These are phyloP conservation scores for Pilaira anomala DNA, from an alignment of 192 early-diverging fungal genomes.

Conservation along the genomic window DNA sequence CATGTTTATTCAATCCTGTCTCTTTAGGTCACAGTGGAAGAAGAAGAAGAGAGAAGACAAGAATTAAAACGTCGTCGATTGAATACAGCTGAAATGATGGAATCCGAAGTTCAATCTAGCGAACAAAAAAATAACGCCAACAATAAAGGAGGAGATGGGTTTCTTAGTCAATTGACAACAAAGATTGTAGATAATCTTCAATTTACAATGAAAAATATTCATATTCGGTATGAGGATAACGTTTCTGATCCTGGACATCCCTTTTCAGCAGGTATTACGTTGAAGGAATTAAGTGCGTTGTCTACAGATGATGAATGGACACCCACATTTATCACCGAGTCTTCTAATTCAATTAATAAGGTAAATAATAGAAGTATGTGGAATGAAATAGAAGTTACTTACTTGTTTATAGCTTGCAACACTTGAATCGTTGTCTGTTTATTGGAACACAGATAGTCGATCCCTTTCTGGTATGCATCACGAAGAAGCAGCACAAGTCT, in stretches of 20 bases:
- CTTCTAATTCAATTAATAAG: slow-evolving; percentile 70
- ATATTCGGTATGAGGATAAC: slow-evolving; percentile 83
- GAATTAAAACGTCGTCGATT: slow-evolving; percentile 69
- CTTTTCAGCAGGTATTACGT: slow-evolving; percentile 75
- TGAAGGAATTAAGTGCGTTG: slow-evolving; percentile 75
- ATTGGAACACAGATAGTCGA: slow-evolving; percentile 67
- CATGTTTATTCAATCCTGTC: not conserved
- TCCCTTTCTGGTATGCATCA: slow-evolving; percentile 11
- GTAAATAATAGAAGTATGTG: not conserved
- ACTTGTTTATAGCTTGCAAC: slow-evolving; percentile 48
- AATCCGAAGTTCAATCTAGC: slow-evolving; percentile 14
- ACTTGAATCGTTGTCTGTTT: slow-evolving; percentile 60
- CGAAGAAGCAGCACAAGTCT: slow-evolving; percentile 13
- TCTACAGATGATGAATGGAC: slow-evolving; percentile 77
- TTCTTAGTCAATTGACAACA: slow-evolving; percentile 69
- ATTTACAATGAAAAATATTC: slow-evolving; percentile 79
- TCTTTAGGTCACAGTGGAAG: slow-evolving; percentile 33
- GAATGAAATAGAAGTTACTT: not conserved
- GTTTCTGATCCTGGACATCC: slow-evolving; percentile 62
- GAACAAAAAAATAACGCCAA: slow-evolving; percentile 23
- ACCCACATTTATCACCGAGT: slow-evolving; percentile 63
- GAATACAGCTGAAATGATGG: slow-evolving; percentile 54
- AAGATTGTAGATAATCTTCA: slow-evolving; percentile 90
- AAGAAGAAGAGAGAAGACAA: slow-evolving; percentile 68
- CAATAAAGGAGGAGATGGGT: slow-evolving; percentile 53